Evolutionary conservation across 768 basidiomycete genomes (phyloP).

Genomic region (Termitomyces sp.): DNA sequence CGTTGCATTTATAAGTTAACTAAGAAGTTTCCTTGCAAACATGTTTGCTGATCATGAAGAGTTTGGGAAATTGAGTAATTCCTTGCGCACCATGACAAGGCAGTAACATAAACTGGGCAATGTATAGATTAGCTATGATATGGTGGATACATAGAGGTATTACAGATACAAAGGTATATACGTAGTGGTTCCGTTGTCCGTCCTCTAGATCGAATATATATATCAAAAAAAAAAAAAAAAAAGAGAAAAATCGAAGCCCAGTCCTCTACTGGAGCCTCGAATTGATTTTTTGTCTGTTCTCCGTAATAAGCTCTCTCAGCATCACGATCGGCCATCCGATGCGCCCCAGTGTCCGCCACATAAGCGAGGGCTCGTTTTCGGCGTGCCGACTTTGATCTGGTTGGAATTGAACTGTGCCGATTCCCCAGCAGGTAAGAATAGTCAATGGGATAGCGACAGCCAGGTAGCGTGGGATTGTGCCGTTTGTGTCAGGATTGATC

Average conservation of each 20-base stretch:
- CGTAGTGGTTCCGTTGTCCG: not conserved
- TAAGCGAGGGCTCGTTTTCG: constrained; percentile 3
- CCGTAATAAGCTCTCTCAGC: constrained; percentile 3
- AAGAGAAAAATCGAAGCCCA: not conserved
- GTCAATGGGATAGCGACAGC: constrained; percentile 41
- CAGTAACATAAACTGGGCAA: not conserved
- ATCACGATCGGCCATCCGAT: constrained; percentile 18
- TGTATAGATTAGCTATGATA: not conserved
- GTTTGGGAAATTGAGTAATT: not conserved
- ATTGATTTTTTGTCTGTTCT: not conserved
- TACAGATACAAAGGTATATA: not conserved
- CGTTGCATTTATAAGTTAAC: not conserved
- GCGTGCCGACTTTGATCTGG: not conserved
- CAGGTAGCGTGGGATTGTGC: constrained; percentile 38
- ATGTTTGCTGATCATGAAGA: not conserved
- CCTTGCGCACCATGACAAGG: not conserved
- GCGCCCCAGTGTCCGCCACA: constrained; percentile 14
- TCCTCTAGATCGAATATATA: not conserved
- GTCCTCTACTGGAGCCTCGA: not conserved
- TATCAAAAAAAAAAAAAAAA: not conserved
- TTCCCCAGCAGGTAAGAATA: constrained; percentile 41
- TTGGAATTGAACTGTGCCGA: constrained; percentile 44
- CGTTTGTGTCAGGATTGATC: constrained; percentile 30
- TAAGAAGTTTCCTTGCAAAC: not conserved
- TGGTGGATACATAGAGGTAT: not conserved